Evolutionary conservation across 2,329 filamentous ascomycete species (phyloP).

Genomic region (Colletotrichum camelliae): DNA sequence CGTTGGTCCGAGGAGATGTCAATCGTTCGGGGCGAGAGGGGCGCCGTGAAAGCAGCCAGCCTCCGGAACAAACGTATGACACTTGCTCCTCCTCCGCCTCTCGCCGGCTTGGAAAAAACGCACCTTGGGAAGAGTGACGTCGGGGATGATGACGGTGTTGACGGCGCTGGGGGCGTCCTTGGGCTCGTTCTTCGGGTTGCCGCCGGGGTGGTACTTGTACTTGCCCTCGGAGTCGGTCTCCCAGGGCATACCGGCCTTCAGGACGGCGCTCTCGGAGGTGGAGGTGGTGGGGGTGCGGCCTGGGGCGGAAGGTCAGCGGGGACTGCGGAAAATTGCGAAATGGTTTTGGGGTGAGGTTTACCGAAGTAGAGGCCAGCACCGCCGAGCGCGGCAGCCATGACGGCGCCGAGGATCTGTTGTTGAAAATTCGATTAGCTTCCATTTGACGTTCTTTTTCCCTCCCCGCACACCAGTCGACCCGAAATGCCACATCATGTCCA

Average conservation of each 20-base stretch:
- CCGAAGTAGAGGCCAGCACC: conserved; percentile 91
- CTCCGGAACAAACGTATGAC: not conserved
- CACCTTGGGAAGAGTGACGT: conserved; percentile 92
- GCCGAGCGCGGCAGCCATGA: conserved; percentile 89
- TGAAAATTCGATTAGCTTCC: conserved; percentile 9
- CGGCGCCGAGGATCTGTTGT: conserved; percentile 82
- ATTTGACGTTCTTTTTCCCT: not conserved
- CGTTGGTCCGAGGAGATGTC: too few species aligned
- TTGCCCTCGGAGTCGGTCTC: conserved; percentile 69
- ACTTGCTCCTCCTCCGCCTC: not conserved
- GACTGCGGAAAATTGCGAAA: conserved; percentile 23
- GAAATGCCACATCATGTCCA: not conserved
- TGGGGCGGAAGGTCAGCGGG: conserved; percentile 35
- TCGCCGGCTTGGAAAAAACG: conserved; percentile 27
- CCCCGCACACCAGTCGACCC: not conserved
- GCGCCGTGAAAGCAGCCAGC: not conserved
- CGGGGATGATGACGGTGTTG: conserved; percentile 92
- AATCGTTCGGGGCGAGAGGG: too few species aligned
- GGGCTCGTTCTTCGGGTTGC: conserved; percentile 75
- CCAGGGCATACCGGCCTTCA: conserved; percentile 89
- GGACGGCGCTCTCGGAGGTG: conserved; percentile 81
- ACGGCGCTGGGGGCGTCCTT: conserved; percentile 94
- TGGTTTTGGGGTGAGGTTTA: conserved; percentile 40
- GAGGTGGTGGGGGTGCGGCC: conserved; percentile 85
- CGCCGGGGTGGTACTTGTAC: conserved; percentile 84